Evolutionary conservation across 768 basidiomycete genomes (phyloP).

Genomic region (Trametes meyenii): DNA sequence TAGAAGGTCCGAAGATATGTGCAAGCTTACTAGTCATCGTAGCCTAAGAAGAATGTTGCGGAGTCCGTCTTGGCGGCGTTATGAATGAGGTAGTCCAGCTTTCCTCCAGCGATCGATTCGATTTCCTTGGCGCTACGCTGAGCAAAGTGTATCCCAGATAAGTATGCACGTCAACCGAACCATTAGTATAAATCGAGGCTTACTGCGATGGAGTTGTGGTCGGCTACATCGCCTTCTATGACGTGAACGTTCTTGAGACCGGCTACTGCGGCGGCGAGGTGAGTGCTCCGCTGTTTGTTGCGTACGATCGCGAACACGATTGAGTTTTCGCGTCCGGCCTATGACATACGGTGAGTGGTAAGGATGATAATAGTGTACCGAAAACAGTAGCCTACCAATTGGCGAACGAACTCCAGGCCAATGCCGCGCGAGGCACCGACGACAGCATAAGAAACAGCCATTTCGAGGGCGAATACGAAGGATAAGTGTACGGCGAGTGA

Average conservation of each 20-base stretch:
- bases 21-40: conserved; percentile 30
- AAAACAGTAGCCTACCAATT: conserved; percentile 20
- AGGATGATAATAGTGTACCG: neutral
- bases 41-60: conserved; percentile 8
- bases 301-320: conserved; percentile 31
- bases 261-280: conserved; percentile 18
- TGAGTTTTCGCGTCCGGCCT: conserved; percentile 24
- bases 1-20: neutral
- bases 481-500: neutral
- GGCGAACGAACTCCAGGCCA: conserved; percentile 32
- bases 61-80: conserved; percentile 35
- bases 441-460: conserved; percentile 23
- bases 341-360: neutral
- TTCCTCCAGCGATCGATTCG: conserved; percentile 34
- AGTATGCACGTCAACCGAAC: too few relatives aligned
- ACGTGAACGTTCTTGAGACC: conserved; percentile 35
- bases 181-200: conserved; percentile 4
- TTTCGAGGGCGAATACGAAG: too few relatives aligned
- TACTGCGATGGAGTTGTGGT: conserved; percentile 35
- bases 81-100: conserved; percentile 42
- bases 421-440: conserved; percentile 32
- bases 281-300: conserved; percentile 17
- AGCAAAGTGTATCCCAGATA: neutral
- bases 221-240: conserved; percentile 41
- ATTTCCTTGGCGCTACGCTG: conserved; percentile 36